Conservation (phyloP, 495 filamentous ascomycete species). For the Paragyromitra xinjiangensis region DNA sequence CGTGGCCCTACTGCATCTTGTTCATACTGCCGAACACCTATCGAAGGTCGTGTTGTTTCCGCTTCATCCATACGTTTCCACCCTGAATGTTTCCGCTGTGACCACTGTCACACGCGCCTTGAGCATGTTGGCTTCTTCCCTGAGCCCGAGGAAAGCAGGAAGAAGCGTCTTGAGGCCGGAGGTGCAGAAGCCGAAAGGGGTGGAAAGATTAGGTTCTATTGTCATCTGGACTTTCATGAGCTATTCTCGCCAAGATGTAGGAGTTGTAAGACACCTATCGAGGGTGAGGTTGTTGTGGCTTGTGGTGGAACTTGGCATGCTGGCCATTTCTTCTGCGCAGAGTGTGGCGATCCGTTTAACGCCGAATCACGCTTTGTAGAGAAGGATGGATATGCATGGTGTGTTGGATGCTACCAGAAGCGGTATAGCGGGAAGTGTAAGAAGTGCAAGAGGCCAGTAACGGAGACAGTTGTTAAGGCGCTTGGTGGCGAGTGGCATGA, state of each 20-base stretch:
- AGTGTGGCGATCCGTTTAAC: conserved; percentile 79
- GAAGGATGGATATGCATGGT: conserved; percentile 99
- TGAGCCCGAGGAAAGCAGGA: conserved; percentile 77
- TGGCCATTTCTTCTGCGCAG: conserved; percentile 98
- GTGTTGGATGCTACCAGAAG: conserved; percentile 88
- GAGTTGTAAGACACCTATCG: conserved; percentile 97
- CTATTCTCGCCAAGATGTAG: conserved; percentile 91
- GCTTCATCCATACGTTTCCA: conserved; percentile 84
- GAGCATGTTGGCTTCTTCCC: conserved; percentile 96
- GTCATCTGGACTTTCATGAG: conserved; percentile 98
- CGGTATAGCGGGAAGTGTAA: conserved; percentile 86
- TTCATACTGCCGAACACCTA: conserved; percentile 80
- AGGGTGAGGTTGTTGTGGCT: conserved; percentile 91
- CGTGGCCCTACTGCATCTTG: conserved; percentile 80
- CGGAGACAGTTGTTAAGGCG: conserved; percentile 85
- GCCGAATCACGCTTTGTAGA: conserved; percentile 70
- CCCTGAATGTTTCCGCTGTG: conserved; percentile 90
- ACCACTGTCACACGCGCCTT: conserved; percentile 83
- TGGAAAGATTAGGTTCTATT: conserved; percentile 82
- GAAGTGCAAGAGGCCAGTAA: conserved; percentile 83
- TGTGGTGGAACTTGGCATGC: conserved; percentile 95
- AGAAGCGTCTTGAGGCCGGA: conserved; percentile 73
- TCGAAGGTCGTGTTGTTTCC: conserved; percentile 88
- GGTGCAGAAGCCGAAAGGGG: conserved; percentile 75
- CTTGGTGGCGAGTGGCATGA: conserved; percentile 95